These are phyloP conservation scores for Kewa caespitosa DNA, from an alignment of 179 eudicot species.

Conservation along the genomic window DNA sequence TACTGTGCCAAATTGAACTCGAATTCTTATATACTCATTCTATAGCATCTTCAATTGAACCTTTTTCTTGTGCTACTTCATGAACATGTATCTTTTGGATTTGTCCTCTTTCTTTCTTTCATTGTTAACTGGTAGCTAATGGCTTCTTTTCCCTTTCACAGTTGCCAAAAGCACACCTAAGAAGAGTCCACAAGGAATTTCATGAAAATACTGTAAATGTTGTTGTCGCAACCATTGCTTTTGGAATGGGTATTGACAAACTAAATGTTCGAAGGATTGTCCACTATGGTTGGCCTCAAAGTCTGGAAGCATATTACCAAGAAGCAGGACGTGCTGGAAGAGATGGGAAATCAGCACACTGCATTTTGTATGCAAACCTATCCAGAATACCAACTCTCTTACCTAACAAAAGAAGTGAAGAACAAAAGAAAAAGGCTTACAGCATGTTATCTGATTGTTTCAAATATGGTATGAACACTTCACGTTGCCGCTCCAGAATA, in stretches of 20 bases:
- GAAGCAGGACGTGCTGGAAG: conserved; percentile 99
- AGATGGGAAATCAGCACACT: conserved; percentile 81
- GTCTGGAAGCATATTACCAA: conserved; percentile 95
- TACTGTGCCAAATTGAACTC: no score
- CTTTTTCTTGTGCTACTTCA: not conserved
- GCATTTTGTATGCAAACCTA: conserved; percentile 76
- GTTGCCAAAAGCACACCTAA: conserved; percentile 82
- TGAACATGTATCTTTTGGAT: not conserved
- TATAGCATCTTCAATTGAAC: no score
- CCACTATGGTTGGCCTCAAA: conserved; percentile 99
- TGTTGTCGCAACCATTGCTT: conserved; percentile 93
- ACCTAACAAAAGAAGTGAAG: conserved; percentile 71
- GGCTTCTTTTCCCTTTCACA: conserved; percentile 22
- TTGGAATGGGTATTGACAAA: conserved; percentile 98
- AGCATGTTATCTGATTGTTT: conserved; percentile 90
- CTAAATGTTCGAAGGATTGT: conserved; percentile 81
- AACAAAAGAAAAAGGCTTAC: conserved; percentile 74
- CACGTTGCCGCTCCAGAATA: conserved; percentile 72
- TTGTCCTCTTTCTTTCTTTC: not conserved
- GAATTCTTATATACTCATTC: no score
- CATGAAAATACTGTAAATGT: conserved; percentile 69
- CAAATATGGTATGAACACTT: conserved; percentile 78
- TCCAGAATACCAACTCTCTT: conserved; percentile 65
- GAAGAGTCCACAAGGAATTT: conserved; percentile 82
- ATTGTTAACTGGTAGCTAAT: not conserved